phyloP scores from a whole-genome alignment of 768 basidiomycete genomes.

The Rickenella mellea region DNA sequence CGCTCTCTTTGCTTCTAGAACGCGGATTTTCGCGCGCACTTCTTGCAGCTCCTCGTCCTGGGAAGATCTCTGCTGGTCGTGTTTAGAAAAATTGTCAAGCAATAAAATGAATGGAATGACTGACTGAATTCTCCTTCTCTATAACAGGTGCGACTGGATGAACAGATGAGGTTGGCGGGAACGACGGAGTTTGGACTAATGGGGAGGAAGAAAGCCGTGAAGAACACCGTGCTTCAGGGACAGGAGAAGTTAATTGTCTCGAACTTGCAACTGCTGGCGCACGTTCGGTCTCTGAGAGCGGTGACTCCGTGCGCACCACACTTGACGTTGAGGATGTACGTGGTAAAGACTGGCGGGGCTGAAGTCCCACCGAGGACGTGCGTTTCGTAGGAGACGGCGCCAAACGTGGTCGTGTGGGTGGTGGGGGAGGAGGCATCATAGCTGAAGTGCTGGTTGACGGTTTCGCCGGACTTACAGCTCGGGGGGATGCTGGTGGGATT shows the following conservation, averaged over 20 bases:
- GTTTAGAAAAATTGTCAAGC: background rate
- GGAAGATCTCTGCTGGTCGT: no score
- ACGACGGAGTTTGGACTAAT: conserved; percentile 6
- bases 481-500: conserved; percentile 50
- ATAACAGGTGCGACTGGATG: conserved; percentile 5
- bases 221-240: conserved; percentile 21
- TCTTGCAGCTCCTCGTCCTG: conserved; percentile 56
- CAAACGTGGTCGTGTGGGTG: conserved; percentile 20
- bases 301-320: conserved; percentile 23
- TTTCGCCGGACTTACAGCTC: conserved; percentile 59
- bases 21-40: conserved; percentile 70
- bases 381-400: conserved; percentile 53
- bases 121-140: no score
- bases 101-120: conserved; percentile 7
- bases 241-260: conserved; percentile 28
- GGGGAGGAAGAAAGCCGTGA: conserved; percentile 12
- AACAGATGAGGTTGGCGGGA: conserved; percentile 5
- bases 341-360: conserved; percentile 40
- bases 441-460: conserved; percentile 22
- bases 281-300: conserved; percentile 12
- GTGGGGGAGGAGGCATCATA: conserved; percentile 15
- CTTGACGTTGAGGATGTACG: conserved; percentile 37
- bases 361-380: conserved; percentile 33
- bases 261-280: conserved; percentile 23
- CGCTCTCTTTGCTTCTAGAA: conserved; percentile 77